Base-by-base conservation (phyloP, 805 yeast genomes). In the Yamadazyma takamatsuzukensis region DNA sequence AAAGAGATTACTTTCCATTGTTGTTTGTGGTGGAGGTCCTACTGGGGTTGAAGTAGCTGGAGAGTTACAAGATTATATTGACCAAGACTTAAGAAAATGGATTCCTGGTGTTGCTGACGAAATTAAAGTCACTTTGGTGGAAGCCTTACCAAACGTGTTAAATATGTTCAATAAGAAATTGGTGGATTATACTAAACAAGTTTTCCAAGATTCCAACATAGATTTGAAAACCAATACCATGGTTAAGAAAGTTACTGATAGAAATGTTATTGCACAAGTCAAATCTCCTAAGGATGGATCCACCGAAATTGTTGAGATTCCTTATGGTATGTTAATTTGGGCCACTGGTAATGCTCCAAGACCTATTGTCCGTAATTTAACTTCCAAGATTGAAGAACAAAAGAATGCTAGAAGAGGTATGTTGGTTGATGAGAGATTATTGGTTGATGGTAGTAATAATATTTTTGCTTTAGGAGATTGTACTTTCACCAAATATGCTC, bases 1-100 rank as follows among this genome's bases (percentile, higher is more conserved):
- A 64, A 76, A 78, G 64, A 78, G 95, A 59, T 73, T 90, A 50
- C 74, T 89, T 56, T 83, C 81, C 42, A 80, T 88, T 49, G 90
- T 90, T 42, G 95, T 90, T 42, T 94, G 93, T 47, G 97, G 97
- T 53, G 97, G 97, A 64, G 97, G 97, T 44, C 97, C 97, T 57
- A 89, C 97, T 27, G 97, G 97, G 68, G 96, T 89, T 42, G 97
- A 88, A 67, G 83, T 88, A 51, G 96, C 97, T 47, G 97, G 95
- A 53, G 97, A 90, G 65, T 68, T 89, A 49, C 94, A 84, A 66
- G 97, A 89, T 63, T 90, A 85, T 64, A 83, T 88, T 42, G 88
- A 84, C 59, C 94, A 89, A 61, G 97, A 89, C 62, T 72, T 89
- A 63, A 65, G 68, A 50, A 84, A 81, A 64, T 85, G 94, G 88